phyloP scores from a whole-genome alignment of 2,329 filamentous ascomycete genomes.

The Pestalotiopsis sp. region DNA sequence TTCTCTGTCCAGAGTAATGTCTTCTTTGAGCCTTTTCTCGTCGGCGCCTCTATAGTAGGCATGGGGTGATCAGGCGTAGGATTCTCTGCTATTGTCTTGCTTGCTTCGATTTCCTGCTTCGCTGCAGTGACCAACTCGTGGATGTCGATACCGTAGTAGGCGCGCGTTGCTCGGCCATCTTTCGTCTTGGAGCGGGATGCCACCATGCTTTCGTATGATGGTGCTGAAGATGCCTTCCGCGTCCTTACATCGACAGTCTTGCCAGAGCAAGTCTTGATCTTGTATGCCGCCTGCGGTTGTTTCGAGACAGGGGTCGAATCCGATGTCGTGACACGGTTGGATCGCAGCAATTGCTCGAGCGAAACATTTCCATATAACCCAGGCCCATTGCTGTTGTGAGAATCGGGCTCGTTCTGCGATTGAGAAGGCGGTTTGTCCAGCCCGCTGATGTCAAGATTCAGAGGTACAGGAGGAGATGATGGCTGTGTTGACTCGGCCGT shows the following conservation, averaged over 20 bases:
- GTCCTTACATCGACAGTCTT: constrained; percentile 57
- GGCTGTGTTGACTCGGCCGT: constrained; percentile 23
- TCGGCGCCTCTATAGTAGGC: constrained; percentile 43
- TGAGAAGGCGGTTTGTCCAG: not conserved
- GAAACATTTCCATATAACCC: constrained; percentile 2
- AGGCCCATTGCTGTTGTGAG: not conserved
- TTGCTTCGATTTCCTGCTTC: constrained; percentile 56
- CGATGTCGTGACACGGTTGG: constrained; percentile 21
- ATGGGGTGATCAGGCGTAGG: constrained; percentile 36
- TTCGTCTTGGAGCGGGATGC: constrained; percentile 68
- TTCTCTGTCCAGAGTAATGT: constrained; percentile 93
- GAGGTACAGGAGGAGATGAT: constrained; percentile 23
- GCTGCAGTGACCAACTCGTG: constrained; percentile 79
- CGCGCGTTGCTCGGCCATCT: constrained; percentile 69
- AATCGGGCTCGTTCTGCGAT: not conserved
- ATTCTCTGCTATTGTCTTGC: constrained; percentile 23
- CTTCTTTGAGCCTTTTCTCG: constrained; percentile 44
- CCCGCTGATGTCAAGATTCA: constrained; percentile 16
- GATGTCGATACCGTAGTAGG: constrained; percentile 93
- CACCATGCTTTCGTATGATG: constrained; percentile 68
- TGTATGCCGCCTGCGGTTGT: constrained; percentile 34
- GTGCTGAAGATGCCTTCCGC: constrained; percentile 46
- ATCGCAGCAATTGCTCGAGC: constrained; percentile 23
- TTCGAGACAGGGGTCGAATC: constrained; percentile 24
- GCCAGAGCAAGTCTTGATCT: constrained; percentile 59